Evolutionary conservation across 352 stramenopile genomes (phyloP), one percentile per base, ranked within the genome.

Genomic region (Elongisporangium undulatum): DNA sequence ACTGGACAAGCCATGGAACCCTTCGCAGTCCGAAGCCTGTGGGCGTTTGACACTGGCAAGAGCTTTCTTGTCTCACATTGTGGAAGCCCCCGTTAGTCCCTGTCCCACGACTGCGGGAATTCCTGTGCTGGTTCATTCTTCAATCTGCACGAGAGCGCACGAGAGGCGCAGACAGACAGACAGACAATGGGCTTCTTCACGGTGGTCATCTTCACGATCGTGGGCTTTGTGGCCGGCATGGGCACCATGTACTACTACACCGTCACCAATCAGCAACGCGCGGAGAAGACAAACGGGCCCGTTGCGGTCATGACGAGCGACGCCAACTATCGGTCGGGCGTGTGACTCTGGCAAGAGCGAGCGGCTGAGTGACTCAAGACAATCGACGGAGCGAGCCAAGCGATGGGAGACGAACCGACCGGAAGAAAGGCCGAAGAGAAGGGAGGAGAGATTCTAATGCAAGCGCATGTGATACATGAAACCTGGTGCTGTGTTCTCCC

Each of bases 231-330:
- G 6, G 20, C 53, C 41, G 58, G 58, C 21, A 45, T 53, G 19
- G 58, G 54, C 38, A 39, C 51, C 23, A 64, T 64, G 58, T 39
- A 41, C 38, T 13, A 49, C 19, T 59, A 59, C 52, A 55, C 20
- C 9, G 19, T 22, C 4, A 39, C 16, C 13, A 41, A n/a, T n/a
- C n/a, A 59, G 22, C 26, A 23, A 20, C 58, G 54, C 29, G 54
- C 29, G 29, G 29, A 59, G 52, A 48, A 64, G 58, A 58, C 26
- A 17, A 53, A 38, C 39, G 52, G 34, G 10, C 51, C 58, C 17
- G 53, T 59, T 24, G 59, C 52, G 19, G 51, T 45, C 8, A 45
- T 53, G 8, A 24, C 15, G 3, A 24, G 24, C 3, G 39, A 53
- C 3, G 15, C 20, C 13, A 60, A 50, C 50, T 63, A 54, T 23